A percentile compares a stretch with the other conserved stretches of the same genome.
Evolutionary conservation across 257 asterid genomes (phyloP).

Genomic region (Jaltomata sinuosa): DNA sequence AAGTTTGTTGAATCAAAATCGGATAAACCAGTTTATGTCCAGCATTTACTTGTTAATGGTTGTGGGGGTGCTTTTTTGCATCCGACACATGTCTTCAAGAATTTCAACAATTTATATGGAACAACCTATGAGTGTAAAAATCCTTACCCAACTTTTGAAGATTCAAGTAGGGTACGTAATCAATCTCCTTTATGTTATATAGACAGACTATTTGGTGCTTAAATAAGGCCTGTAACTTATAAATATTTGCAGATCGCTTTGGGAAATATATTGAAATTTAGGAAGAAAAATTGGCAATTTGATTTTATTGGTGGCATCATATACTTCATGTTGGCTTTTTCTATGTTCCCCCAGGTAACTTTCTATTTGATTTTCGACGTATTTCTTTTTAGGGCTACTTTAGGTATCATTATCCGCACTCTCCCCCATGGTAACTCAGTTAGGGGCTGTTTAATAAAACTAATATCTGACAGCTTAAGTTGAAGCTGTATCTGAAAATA

Average conservation of each 20-base stretch:
- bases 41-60: slow-evolving; percentile 90
- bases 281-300: slow-evolving; percentile 99
- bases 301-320: slow-evolving; percentile 92
- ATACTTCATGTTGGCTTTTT: slow-evolving; percentile 77
- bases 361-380: neutral
- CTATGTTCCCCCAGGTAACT: slow-evolving; percentile 97
- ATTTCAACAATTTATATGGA: slow-evolving; percentile 48
- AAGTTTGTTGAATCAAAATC: slow-evolving; percentile 61
- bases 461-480: neutral
- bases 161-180: slow-evolving; percentile 89
- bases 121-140: slow-evolving; percentile 76
- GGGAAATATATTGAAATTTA: slow-evolving; percentile 93
- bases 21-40: slow-evolving; percentile 68
- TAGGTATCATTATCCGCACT: neutral
- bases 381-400: neutral
- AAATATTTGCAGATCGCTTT: slow-evolving; percentile 74
- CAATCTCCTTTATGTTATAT: neutral
- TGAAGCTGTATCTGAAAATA: neutral
- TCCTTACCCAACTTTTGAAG: slow-evolving; percentile 89
- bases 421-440: neutral
- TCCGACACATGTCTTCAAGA: slow-evolving; percentile 90
- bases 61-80: slow-evolving; percentile 99
- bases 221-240: neutral
- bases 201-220: neutral
- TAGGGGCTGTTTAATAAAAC: neutral